Evolutionary conservation across 306 rosid genomes (phyloP).

Genomic region (Lagenaria siceraria): DNA sequence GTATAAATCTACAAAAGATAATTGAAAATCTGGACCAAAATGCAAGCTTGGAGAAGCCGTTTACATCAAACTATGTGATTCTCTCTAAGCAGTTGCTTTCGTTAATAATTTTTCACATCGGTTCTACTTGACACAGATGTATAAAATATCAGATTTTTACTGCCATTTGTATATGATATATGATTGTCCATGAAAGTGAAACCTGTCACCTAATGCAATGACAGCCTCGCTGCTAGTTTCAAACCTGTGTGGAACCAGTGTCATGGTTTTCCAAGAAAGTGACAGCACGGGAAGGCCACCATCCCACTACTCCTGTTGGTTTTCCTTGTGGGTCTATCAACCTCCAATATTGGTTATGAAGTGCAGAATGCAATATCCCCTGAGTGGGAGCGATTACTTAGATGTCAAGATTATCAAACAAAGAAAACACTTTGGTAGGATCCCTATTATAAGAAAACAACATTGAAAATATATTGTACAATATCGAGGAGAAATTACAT

Average conservation of each 20-base stretch:
- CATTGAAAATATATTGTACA: background rate
- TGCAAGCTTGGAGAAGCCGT: background rate
- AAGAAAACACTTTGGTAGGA: background rate
- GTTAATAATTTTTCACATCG: background rate
- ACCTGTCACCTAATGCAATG: background rate
- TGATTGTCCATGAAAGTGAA: background rate
- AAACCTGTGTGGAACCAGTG: conserved; percentile 80
- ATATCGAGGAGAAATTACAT: background rate
- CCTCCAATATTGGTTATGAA: conserved; percentile 65
- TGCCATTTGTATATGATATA: background rate
- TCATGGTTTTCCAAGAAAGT: conserved; percentile 83
- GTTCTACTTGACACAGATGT: background rate
- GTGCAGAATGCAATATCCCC: conserved; percentile 74
- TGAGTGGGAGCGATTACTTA: conserved; percentile 13
- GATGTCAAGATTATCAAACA: background rate
- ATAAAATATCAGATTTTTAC: background rate
- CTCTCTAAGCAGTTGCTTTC: background rate
- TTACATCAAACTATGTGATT: background rate
- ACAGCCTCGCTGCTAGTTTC: background rate
- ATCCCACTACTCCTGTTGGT: conserved; percentile 79
- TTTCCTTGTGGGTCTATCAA: conserved; percentile 67
- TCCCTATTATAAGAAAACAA: background rate
- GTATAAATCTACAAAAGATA: no score
- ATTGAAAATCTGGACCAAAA: background rate
- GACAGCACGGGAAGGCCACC: conserved; percentile 90